phyloP scores from a whole-genome alignment of 129 eudicot genomes.

The Glebionis coronaria region DNA sequence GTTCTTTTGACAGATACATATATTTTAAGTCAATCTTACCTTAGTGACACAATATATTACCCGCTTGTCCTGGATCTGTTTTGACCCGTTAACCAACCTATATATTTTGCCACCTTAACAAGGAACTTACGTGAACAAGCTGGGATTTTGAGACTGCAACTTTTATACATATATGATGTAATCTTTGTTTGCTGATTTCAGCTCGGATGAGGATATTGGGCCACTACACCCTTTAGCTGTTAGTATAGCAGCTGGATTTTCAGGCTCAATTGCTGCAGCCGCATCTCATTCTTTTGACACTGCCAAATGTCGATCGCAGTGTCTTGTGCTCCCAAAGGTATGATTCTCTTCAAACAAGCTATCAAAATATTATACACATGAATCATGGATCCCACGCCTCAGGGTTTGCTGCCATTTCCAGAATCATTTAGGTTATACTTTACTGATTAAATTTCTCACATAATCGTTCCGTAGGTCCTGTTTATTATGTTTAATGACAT shows the following conservation, averaged over 20 bases:
- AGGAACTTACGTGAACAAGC: background rate
- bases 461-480: too few relatives aligned
- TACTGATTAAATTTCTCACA: too few relatives aligned
- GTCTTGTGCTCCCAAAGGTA: slow-evolving; percentile 80
- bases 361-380: background rate
- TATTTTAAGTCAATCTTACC: too few relatives aligned
- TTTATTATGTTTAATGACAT: too few relatives aligned
- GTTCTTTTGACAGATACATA: too few relatives aligned
- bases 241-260: slow-evolving; percentile 78
- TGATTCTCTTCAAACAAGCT: slow-evolving; percentile 3
- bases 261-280: slow-evolving; percentile 83
- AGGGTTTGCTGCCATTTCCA: background rate
- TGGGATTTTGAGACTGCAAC: background rate
- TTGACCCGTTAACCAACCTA: background rate
- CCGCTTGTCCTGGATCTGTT: background rate
- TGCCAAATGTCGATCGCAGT: slow-evolving; percentile 76
- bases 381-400: too few relatives aligned
- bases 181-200: slow-evolving; percentile 20
- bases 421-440: background rate
- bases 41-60: too few relatives aligned
- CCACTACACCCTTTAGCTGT: slow-evolving; percentile 76
- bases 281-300: slow-evolving; percentile 94
- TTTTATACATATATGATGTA: background rate
- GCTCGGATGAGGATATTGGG: slow-evolving; percentile 68
- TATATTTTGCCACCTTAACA: background rate